Base-by-base conservation (phyloP, 2,329 filamentous ascomycete species). In the Fusarium odoratissimum region DNA sequence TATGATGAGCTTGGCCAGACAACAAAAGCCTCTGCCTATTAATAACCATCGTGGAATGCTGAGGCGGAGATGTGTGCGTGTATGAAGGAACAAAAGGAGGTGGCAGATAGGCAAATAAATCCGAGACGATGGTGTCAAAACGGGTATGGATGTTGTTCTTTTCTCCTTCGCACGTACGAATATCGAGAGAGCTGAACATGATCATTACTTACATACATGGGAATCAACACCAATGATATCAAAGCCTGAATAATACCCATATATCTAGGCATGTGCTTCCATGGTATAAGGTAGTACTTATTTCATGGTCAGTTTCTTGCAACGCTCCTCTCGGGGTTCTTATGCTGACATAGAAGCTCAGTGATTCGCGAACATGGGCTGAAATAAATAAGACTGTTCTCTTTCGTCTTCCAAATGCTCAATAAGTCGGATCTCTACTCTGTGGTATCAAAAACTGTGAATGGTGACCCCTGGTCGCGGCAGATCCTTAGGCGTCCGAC, bases 401-500 rank as follows among this genome's bases (percentile, higher is more conserved):
- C 31, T 25, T 35, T 11, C 23, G n/a, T 51, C 48, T 35, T n/a
- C 48, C 12, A 13, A 51, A 23, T 25, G n/a, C 48, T 51, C 23
- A 35, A 35, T 13, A 14, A 23, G 28, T 31, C 16, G 52, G n/a
- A 44, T 31, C n/a, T 55, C 28, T 55, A 9, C n/a, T 23, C 48
- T 30, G 9, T 49, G 45, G 25, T 41, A n/a, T 28, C 14, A 19
- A 46, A 30, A 25, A 21, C 14, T 37, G 51, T 35, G 19, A 30
- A 42, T 23, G 21, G 38, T 16, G 21, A 37, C 38, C 60, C 59
- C 60, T 60, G 59, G 46, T 41, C 55, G 57, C 48, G 42, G 67
- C 31, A 67, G 41, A 63, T 48, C 58, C 35, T 54, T 52, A 60
- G 40, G 48, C 49, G 40, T 65, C 64, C 37, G 49, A 59, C 42